phyloP scores from a whole-genome alignment of 169 alveolate species.

The Eimeria brunetti region DNA sequence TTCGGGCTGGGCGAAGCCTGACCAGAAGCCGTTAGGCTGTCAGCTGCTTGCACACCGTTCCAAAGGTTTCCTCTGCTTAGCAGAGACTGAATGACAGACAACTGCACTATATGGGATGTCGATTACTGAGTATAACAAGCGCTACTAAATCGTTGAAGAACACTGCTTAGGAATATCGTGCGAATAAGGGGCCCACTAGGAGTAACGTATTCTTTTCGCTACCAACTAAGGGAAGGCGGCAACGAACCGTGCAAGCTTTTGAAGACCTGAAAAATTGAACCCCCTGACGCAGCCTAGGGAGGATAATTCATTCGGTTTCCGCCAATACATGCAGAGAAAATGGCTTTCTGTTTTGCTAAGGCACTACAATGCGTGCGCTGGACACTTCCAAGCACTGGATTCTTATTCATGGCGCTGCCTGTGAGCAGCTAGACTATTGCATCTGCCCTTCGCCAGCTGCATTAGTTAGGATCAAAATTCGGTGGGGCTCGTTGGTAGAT shows the following conservation, averaged over 20 bases:
- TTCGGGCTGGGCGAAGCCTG: not conserved
- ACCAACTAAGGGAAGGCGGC: not conserved
- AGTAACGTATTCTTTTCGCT: not conserved
- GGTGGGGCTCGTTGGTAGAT: not conserved
- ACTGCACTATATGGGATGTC: not conserved
- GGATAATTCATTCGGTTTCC: not conserved
- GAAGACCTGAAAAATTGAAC: no score
- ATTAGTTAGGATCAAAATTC: not conserved
- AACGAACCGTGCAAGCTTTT: not conserved
- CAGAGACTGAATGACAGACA: not conserved
- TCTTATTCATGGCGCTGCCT: not conserved
- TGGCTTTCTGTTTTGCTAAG: not conserved
- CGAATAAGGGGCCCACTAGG: not conserved
- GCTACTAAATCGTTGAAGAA: not conserved
- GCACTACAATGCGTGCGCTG: not conserved
- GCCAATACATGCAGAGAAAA: no score
- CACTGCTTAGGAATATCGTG: not conserved
- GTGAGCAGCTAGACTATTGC: not conserved
- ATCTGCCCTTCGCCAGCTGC: not conserved
- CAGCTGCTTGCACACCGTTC: not conserved
- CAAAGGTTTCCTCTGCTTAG: not conserved
- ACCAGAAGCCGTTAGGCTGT: not conserved
- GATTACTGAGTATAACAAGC: not conserved
- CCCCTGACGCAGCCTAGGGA: not conserved
- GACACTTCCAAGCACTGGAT: not conserved